Base-by-base conservation (phyloP, 1,284 basidiomycete species). In the Cystobasidium sp. region DNA sequence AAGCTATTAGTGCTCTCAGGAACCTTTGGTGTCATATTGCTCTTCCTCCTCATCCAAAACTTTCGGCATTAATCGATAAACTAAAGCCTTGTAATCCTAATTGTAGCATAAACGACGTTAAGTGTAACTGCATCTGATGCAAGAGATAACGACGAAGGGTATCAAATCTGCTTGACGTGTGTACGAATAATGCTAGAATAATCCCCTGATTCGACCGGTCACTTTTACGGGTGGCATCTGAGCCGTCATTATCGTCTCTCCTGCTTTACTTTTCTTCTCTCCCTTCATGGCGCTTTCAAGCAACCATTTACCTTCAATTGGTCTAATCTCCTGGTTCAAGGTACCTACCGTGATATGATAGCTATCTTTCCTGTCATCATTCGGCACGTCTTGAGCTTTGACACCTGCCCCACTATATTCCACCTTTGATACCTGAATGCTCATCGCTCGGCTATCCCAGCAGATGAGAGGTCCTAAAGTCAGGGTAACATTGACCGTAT, bases 311-410 rank as follows among this genome's bases (percentile, higher is more conserved):
- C 88, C 91, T 83, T 97, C 93, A 55, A 91, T 88, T 0, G 93
- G 86, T 0, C 81, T 79, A 0, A 96, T 85, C 1, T 84, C 82
- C 18, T 82, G 80, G 52, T 85, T 80, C 68, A 81, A 79, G 5
- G 93, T 96, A 1, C 93, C 97, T 4, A 98, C 88, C 0, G 97
- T 99, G 75, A 99, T 87, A 81, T 99, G 97, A 77, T 95, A 81
- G 46, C 56, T 62, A 24, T 86, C 77, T 12, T 83, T 78, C 74
- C 83, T 83, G 12, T 88, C 79, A 18, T 87, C 85, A 16, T 83
- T 80, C 0, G 86, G 84, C 22, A 94, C 78, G 56, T 76, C 79
- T 3, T 81, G 81, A 22, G 89, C 77, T 62, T 91, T 74, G 9
- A 77, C 58, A 16, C 43, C 77, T 78, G 12, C 51, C 44, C n/a